Evolutionary conservation across 768 basidiomycete species (phyloP), one percentile per base, ranked within the genome.

Genomic region (Pleurotus ostreatus): DNA sequence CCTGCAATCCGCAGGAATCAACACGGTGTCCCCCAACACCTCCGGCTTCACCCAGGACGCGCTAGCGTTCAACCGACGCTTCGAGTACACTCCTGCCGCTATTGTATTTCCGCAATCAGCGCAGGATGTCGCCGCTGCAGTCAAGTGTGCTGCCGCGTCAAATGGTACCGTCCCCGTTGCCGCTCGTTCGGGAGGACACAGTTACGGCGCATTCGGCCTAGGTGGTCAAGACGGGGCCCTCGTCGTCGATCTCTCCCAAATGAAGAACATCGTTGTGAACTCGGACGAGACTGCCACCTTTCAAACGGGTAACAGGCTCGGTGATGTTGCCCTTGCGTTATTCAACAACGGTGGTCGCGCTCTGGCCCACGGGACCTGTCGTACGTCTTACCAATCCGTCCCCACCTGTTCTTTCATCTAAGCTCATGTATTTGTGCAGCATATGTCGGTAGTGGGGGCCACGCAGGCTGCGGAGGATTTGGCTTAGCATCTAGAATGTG

Each of bases 361-460:
- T 2, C 58, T 75, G 49, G 71, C 75, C 1, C 78, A 78, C 57
- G 78, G 77, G 5, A 73, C 73, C 3, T 78, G 76, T 57, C 70
- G 51, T 52, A 41, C 18, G 51, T 52, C 9, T 13, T 40, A 0
- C 8, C 18, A 7, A n/a, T 4, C 6, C 49, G 11, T 7, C 26
- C 26, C 5, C 4, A 7, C 11, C 22, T 3, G 15, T 34, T 30
- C n/a, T 4, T 16, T 52, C 40, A 6, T 8, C 37, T 11, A 23
- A 12, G 7, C 38, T 30, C 9, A 41, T 5, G 20, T 0, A 22
- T 41, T 4, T 15, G 1, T 53, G 15, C 18, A 53, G 51, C 76
- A 0, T 74, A 77, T 52, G 76, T 79, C 23, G 77, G 78, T 1
- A 64, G 78, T 7, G 77, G 78, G 7, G 78, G 78, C 2, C 78